Evolutionary conservation across 257 asterid genomes (phyloP), one percentile per base, ranked within the genome.

Genomic region (Echites panduratus): DNA sequence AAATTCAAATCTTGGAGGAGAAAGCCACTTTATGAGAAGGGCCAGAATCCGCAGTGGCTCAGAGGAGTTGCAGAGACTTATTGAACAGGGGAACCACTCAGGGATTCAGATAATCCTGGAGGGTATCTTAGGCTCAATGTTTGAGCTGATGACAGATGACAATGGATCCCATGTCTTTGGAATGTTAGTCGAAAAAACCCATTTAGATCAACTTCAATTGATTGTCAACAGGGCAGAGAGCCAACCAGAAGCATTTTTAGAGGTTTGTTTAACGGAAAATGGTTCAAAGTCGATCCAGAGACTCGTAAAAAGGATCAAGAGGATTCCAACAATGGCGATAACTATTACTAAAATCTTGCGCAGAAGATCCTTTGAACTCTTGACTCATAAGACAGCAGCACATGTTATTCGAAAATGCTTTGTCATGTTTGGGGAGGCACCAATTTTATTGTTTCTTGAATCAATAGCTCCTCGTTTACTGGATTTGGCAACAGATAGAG

Each of bases 401-500:
- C 50, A 19, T 35, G 40, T 68, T 0, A 27, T 67, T 43, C 45
- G 54, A 17, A 58, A 72, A 4, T 77, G 81, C 45, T 61, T 77
- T n/a, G 6, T 16, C 29, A 3, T 9, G 24, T 58, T 66, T 8
- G 47, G 70, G 17, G 74, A 47, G 5, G 24, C 38, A 35, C 57
- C 58, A 16, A 72, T 64, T 38, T 22, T n/a, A 81, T 61, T 80
- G 8, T 74, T 88, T 0, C 79, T 75, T 24, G 70, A 80, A 22
- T 9, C 44, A 12, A 71, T 79, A 53, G 64, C 79, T 29, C 3
- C 0, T 5, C 4, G 32, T 43, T 79, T 38, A 53, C 12, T 0
- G 7, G 16, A 13, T 4, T 32, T 88, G 48, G 91, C 95, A 27
- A 54, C 8, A 3, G 16, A 83, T 14, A 59, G 57, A 72, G 69